Base-by-base conservation (phyloP, 352 stramenopile species). In the Phytopythium cucurbitacearum region DNA sequence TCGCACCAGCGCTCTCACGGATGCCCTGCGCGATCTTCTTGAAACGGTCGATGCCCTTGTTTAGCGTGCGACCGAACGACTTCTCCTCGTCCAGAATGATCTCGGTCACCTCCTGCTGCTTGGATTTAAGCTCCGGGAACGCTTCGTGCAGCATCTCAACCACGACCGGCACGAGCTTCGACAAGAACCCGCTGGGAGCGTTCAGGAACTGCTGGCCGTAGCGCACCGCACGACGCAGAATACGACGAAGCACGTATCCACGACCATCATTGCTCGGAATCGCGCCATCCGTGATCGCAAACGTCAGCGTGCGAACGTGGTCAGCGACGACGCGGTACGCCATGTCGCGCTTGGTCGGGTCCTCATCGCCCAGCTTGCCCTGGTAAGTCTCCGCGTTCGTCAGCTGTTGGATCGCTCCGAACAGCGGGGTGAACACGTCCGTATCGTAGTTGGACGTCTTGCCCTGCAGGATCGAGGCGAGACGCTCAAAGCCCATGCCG, bases 381-480 rank as follows among this genome's bases (percentile, higher is more conserved):
- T 76, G 86, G 81, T 96, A 97, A 41, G 68, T 60, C 5, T 77
- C 69, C 7, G 76, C 74, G 53, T 91, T 86, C 10, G 89, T 88
- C 34, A 96, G 67, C 40, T 82, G 61, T 48, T 95, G 78, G 59
- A 99, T 98, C 16, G 85, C 86, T 1, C 79, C 77, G 62, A 99
- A 99, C n/a, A 99, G 72, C 13, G 94, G 90, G 34, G 75, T 80
- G 70, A 99, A 99, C 32, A 98, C 81, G 63, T 99, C 97, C 63
- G 97, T 99, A 74, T 99, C 97, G 76, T 99, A 99, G 80, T 99
- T 99, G 40, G 85, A 97, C 52, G 73, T 82, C 67, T 97, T 97
- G 53, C 85, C 80, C 71, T 98, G 91, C 48, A 98, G 62, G 44
- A 97, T 94, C 38, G 85, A 96, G 1, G 85, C 85, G 35, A 98